Percentiles rank a stretch among this genome's conserved stretches.
Evolutionary conservation across 2,329 filamentous ascomycete genomes (phyloP).

Genomic region (Seiridium unicorne): DNA sequence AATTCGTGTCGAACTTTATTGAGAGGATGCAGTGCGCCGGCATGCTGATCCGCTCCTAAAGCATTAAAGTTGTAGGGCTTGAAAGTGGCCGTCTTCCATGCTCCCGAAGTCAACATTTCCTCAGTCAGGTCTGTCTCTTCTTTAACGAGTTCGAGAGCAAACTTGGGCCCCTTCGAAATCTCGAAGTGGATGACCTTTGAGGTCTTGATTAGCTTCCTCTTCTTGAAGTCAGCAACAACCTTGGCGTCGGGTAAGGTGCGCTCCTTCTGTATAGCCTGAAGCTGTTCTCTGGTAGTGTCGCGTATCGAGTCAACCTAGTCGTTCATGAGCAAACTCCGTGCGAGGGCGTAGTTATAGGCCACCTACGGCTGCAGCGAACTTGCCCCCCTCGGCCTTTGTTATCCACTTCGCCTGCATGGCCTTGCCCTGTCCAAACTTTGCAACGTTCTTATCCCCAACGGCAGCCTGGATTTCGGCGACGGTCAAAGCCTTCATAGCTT

Average conservation of each 20-base stretch:
- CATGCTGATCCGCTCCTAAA: constrained; percentile 58
- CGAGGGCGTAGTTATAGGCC: not conserved
- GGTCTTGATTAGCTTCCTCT: constrained; percentile 83
- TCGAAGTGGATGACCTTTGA: constrained; percentile 85
- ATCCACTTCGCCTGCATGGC: constrained; percentile 84
- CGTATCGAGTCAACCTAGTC: constrained; percentile 67
- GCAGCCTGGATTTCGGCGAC: constrained; percentile 69
- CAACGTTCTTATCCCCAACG: constrained; percentile 70
- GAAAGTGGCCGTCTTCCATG: constrained; percentile 91
- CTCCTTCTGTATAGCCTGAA: constrained; percentile 70
- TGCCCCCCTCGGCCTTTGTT: constrained; percentile 56
- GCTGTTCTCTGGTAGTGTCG: constrained; percentile 74
- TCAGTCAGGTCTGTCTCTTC: constrained; percentile 94
- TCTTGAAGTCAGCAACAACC: constrained; percentile 77
- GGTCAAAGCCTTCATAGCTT: constrained; percentile 75
- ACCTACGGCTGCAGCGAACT: constrained; percentile 43
- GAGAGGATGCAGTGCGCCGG: constrained; percentile 66
- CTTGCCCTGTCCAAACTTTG: constrained; percentile 89
- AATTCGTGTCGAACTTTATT: constrained; percentile 97
- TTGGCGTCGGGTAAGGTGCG: constrained; percentile 72
- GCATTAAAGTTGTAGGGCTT: constrained; percentile 64
- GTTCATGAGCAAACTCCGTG: constrained; percentile 8
- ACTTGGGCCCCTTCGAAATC: constrained; percentile 82
- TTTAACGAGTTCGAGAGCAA: constrained; percentile 81
- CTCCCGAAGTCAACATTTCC: constrained; percentile 84